Evolutionary conservation across 768 basidiomycete species (phyloP).

Genomic region (Leccinum ochraceum): DNA sequence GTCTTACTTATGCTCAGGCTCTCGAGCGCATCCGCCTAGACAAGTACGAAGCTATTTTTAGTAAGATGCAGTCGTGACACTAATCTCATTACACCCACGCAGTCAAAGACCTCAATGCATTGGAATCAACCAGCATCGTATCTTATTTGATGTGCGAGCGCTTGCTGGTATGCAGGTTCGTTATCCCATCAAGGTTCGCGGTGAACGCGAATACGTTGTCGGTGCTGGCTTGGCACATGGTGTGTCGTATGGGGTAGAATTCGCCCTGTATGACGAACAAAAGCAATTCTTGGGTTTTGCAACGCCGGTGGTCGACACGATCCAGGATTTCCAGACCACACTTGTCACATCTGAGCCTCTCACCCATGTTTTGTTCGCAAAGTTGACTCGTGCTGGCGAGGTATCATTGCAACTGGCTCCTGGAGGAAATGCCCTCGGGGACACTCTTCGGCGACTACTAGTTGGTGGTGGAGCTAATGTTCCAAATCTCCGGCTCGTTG

Average conservation of each 20-base stretch:
- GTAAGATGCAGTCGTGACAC: neutral
- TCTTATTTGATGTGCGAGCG: constrained; percentile 25
- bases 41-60: constrained; percentile 1
- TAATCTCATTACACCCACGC: neutral
- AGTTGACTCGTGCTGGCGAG: neutral
- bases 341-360: neutral
- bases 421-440: neutral
- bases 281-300: neutral
- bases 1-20: constrained; percentile 27
- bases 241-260: constrained; percentile 13
- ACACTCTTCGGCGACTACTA: neutral
- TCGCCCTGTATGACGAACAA: constrained; percentile 21
- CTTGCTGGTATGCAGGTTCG: constrained; percentile 8
- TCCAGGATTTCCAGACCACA: constrained; percentile 18
- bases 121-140: constrained; percentile 22
- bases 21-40: constrained; percentile 18
- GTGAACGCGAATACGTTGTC: constrained; percentile 18
- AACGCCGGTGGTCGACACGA: neutral
- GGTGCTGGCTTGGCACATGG: constrained; percentile 30
- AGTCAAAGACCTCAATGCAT: constrained; percentile 34
- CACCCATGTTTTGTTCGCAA: constrained; percentile 1
- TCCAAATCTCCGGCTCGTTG: constrained; percentile 1
- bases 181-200: neutral
- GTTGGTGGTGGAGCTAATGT: neutral
- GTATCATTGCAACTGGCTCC: constrained; percentile 2